These are phyloP conservation scores for Starmerella scarabaei DNA, from an alignment of 805 yeast species.

Conservation along the genomic window DNA sequence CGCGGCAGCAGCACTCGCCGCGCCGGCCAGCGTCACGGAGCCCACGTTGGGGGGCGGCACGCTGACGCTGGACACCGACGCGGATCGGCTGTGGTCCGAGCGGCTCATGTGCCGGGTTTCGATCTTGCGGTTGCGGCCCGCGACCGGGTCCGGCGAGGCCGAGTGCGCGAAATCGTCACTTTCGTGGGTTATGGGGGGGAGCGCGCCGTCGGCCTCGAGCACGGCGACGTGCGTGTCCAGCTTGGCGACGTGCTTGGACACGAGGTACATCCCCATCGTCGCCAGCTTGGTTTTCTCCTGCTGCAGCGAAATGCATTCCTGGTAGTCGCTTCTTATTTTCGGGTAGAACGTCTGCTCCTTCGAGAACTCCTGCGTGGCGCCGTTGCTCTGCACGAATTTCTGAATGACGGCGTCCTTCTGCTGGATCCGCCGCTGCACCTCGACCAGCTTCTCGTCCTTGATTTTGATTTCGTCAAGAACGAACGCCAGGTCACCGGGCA, in stretches of 20 bases:
- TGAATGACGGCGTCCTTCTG: constrained; percentile 69
- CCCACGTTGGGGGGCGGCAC: not conserved
- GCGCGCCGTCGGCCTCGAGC: constrained; percentile 62
- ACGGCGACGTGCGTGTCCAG: constrained; percentile 65
- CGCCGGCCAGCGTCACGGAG: not conserved
- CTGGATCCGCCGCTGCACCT: constrained; percentile 50
- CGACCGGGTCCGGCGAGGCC: constrained; percentile 13
- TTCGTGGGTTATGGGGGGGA: constrained; percentile 33
- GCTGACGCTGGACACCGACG: not conserved
- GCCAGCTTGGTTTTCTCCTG: constrained; percentile 67
- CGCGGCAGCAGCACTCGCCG: not conserved
- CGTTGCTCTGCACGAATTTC: constrained; percentile 69
- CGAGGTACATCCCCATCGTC: constrained; percentile 66
- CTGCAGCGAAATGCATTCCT: constrained; percentile 48
- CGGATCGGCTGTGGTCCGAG: not conserved
- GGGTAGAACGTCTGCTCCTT: constrained; percentile 57
- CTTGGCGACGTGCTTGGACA: constrained; percentile 59
- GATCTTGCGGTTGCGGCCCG: constrained; percentile 4
- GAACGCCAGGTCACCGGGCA: constrained; percentile 78
- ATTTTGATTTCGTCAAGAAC: constrained; percentile 63
- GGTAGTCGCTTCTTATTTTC: constrained; percentile 58
- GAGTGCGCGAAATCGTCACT: constrained; percentile 11
- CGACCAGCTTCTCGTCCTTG: constrained; percentile 54
- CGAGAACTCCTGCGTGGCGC: constrained; percentile 68
- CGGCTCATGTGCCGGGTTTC: constrained; percentile 4